Percentiles rank a stretch among this genome's conserved stretches.
Evolutionary conservation across 2,329 filamentous ascomycete genomes (phyloP).

Genomic region (Penicillium sp.): DNA sequence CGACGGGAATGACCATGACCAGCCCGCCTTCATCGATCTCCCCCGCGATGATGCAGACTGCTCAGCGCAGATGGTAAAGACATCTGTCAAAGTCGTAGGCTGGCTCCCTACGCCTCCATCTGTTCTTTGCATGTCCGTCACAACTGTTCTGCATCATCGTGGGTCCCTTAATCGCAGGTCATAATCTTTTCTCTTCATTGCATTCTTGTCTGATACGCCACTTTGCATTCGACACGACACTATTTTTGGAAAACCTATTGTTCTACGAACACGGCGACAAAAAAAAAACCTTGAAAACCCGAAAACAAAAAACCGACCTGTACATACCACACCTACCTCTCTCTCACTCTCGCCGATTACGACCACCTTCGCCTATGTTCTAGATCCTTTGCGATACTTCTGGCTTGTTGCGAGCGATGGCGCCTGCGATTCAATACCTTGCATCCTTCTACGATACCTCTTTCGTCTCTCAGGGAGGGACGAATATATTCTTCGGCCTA

Average conservation of each 20-base stretch:
- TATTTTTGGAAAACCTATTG: slow-evolving; percentile 28
- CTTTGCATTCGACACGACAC: slow-evolving; percentile 32
- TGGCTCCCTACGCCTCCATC: slow-evolving; percentile 27
- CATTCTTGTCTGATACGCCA: slow-evolving; percentile 32
- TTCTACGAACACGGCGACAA: slow-evolving; percentile 29
- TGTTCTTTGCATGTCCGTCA: slow-evolving; percentile 34
- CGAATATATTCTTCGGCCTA: slow-evolving; percentile 32
- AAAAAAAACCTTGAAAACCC: slow-evolving; percentile 29
- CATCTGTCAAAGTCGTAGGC: slow-evolving; percentile 23
- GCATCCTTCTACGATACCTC: slow-evolving; percentile 40
- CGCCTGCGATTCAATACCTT: slow-evolving; percentile 42
- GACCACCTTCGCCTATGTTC: slow-evolving; percentile 34
- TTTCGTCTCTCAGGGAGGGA: slow-evolving; percentile 40
- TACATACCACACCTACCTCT: slow-evolving; percentile 33
- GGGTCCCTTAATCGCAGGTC: slow-evolving; percentile 36
- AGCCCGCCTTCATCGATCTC: slow-evolving; percentile 79
- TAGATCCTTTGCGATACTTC: slow-evolving; percentile 38
- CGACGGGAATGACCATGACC: slow-evolving; percentile 81
- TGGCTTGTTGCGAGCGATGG: slow-evolving; percentile 44
- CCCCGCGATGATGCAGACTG: slow-evolving; percentile 62
- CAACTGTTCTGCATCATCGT: slow-evolving; percentile 39
- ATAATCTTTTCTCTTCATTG: slow-evolving; percentile 32
- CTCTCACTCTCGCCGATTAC: slow-evolving; percentile 32
- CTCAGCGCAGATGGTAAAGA: slow-evolving; percentile 45
- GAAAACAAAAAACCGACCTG: slow-evolving; percentile 34